Conservation (phyloP, 2,329 filamentous ascomycete species). For the Cytospora leucostoma region DNA sequence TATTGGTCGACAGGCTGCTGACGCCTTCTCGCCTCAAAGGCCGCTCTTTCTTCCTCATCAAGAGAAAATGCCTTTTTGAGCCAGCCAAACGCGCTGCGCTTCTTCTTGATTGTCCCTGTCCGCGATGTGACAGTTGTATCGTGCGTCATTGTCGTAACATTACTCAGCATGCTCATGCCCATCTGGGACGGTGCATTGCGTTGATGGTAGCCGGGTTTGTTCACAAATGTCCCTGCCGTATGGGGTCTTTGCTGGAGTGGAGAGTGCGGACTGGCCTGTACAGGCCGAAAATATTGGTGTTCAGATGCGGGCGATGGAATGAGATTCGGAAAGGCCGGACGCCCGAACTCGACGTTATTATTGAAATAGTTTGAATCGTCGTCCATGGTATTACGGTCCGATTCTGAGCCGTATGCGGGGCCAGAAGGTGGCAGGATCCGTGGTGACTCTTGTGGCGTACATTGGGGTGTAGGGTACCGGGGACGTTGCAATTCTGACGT, state of each 20-base stretch:
- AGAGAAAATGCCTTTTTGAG: constrained; percentile 67
- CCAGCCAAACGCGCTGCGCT: constrained; percentile 68
- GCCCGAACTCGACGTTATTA: constrained; percentile 37
- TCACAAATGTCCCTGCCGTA: constrained; percentile 48
- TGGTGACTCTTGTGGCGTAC: constrained; percentile 18
- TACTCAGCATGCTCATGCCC: constrained; percentile 61
- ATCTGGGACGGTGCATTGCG: constrained; percentile 55
- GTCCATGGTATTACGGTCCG: constrained; percentile 44
- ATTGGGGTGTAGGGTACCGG: constrained; percentile 19
- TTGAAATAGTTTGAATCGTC: constrained; percentile 32
- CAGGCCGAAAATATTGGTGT: constrained; percentile 61
- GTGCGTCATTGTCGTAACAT: constrained; percentile 50
- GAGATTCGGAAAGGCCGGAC: constrained; percentile 41
- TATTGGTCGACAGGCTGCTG: constrained; percentile 50
- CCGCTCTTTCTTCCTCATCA: constrained; percentile 62
- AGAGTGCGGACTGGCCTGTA: constrained; percentile 64
- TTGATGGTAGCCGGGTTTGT: constrained; percentile 41
- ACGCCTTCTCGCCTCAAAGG: constrained; percentile 58
- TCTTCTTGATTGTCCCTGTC: constrained; percentile 57
- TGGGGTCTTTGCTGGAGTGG: constrained; percentile 62
- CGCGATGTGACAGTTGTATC: constrained; percentile 44
- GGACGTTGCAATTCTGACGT: constrained; percentile 39
- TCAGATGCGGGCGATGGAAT: constrained; percentile 55
- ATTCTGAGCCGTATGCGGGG: constrained; percentile 51
- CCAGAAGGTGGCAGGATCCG: constrained; percentile 43